Percentiles rank a stretch among this genome's conserved stretches.
phyloP scores from a whole-genome alignment of 208 protist genomes.

The Leishmania major region DNA sequence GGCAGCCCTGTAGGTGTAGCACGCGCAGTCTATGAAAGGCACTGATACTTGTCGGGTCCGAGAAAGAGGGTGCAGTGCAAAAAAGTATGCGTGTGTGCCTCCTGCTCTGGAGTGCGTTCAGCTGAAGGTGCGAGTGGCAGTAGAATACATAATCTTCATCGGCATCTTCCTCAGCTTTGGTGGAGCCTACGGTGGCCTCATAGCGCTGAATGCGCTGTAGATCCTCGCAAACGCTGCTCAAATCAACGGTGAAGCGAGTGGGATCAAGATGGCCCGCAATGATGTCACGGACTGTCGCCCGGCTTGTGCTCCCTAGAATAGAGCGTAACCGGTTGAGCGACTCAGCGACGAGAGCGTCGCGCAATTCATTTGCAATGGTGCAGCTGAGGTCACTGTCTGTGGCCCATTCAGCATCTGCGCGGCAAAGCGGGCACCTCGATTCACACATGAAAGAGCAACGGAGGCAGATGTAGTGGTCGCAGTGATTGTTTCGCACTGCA shows the following conservation, averaged over 20 bases:
- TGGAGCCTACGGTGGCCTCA: neutral
- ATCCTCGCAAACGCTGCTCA: neutral
- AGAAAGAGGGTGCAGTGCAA: neutral
- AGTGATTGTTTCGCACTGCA: constrained; percentile 10
- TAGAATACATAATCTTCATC: neutral
- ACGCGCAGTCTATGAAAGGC: neutral
- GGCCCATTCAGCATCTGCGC: constrained; percentile 2
- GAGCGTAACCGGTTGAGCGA: neutral
- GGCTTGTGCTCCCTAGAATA: neutral
- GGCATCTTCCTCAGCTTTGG: neutral
- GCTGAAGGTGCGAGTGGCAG: neutral
- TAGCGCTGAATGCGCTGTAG: constrained; percentile 8
- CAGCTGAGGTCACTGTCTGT: constrained; percentile 20
- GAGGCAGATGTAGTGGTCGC: constrained; percentile 10
- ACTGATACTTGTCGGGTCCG: constrained; percentile 1
- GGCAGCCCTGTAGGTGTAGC: constrained; percentile 11
- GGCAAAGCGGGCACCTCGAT: neutral
- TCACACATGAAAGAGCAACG: constrained; percentile 16
- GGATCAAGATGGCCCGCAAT: constrained; percentile 9
- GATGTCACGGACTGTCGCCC: neutral
- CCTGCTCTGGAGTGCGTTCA: neutral
- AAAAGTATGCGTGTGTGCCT: neutral
- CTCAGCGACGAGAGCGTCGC: constrained; percentile 10
- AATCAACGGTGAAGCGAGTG: neutral
- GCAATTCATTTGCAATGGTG: neutral